Evolutionary conservation across 805 yeast genomes (phyloP).

Genomic region (Ogataea polymorpha): DNA sequence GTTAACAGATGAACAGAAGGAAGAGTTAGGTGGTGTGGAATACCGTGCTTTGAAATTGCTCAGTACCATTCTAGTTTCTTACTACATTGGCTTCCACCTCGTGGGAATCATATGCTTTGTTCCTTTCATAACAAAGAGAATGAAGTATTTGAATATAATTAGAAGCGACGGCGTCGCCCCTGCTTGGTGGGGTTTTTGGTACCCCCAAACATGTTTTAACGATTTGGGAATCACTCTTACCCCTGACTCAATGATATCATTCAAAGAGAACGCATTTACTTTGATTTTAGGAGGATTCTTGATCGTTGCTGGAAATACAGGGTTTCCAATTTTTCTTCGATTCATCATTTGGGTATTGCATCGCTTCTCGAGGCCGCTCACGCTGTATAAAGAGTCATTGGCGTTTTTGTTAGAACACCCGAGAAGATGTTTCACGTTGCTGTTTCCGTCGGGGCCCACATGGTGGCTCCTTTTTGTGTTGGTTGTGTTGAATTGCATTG

Average conservation of each 20-base stretch:
- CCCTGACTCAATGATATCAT: conserved; percentile 74
- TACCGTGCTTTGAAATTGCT: conserved; percentile 83
- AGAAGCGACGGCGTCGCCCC: conserved; percentile 62
- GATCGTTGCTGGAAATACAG: conserved; percentile 90
- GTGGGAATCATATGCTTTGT: conserved; percentile 50
- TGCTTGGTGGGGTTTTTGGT: conserved; percentile 92
- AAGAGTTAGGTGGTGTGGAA: conserved; percentile 96
- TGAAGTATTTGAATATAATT: conserved; percentile 42
- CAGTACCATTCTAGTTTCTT: conserved; percentile 58
- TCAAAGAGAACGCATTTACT: conserved; percentile 60
- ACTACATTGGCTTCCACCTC: conserved; percentile 75
- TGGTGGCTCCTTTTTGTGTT: conserved; percentile 89
- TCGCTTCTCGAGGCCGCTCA: conserved; percentile 62
- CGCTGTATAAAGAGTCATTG: conserved; percentile 67
- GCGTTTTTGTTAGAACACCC: conserved; percentile 93
- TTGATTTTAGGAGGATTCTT: conserved; percentile 64
- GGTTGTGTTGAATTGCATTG: conserved; percentile 68
- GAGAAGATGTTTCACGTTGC: conserved; percentile 88
- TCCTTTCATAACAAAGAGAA: conserved; percentile 54
- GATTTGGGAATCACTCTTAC: conserved; percentile 84
- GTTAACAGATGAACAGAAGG: conserved; percentile 77
- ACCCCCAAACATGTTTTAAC: conserved; percentile 74
- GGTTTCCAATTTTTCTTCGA: conserved; percentile 82
- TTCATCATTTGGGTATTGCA: conserved; percentile 78
- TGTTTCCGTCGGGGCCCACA: conserved; percentile 90